phyloP scores from a whole-genome alignment of 305 asterid species.

The Galium porrigens region DNA sequence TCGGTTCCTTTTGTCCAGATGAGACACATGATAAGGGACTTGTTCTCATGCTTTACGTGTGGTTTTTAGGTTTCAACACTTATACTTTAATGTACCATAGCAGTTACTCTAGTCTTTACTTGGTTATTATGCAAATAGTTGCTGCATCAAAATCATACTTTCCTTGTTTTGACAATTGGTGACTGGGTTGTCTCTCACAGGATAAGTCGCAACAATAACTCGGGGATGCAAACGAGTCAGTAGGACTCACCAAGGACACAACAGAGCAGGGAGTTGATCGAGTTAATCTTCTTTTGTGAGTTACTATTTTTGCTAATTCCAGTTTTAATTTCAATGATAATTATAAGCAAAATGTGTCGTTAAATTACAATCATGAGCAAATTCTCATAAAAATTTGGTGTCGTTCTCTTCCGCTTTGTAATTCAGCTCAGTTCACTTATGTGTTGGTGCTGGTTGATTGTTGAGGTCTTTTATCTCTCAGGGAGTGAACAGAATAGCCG shows the following conservation, averaged over 20 bases:
- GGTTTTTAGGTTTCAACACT: neutral
- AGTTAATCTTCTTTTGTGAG: neutral
- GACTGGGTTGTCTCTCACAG: neutral
- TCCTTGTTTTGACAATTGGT: neutral
- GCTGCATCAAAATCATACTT: neutral
- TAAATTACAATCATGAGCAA: neutral
- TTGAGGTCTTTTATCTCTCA: neutral
- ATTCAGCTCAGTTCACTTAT: neutral
- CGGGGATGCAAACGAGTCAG: neutral
- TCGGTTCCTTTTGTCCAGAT: neutral
- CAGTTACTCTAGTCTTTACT: neutral
- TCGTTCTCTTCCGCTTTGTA: neutral
- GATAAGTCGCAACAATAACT: neutral
- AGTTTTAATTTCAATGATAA: neutral
- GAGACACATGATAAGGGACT: neutral
- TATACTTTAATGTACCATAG: too few species aligned
- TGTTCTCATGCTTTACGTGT: neutral
- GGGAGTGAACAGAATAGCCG: neutral
- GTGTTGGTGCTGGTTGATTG: neutral
- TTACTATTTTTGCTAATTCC: slow-evolving; percentile 1
- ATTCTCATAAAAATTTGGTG: neutral
- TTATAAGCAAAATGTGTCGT: neutral
- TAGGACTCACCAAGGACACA: neutral
- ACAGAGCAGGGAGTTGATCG: neutral
- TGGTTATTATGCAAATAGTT: neutral